Percentiles rank a stretch among this genome's conserved stretches.
phyloP scores from a whole-genome alignment of 2,329 filamentous ascomycete species.

The Penicillium verrucosum region DNA sequence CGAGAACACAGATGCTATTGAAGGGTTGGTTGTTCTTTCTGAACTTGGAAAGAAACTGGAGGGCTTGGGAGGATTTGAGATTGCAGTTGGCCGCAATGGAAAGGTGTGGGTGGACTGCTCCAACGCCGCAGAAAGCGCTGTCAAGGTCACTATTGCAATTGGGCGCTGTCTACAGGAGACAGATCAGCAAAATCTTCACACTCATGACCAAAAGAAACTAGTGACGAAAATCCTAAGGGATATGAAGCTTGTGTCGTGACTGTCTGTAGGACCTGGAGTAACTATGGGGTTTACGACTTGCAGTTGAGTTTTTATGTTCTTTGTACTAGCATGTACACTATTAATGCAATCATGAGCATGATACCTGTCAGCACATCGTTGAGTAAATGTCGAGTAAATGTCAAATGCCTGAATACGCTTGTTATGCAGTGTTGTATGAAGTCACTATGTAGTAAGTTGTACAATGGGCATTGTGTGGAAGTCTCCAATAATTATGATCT shows the following conservation, averaged over 20 bases:
- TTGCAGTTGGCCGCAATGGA: constrained; percentile 89
- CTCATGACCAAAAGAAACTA: constrained; percentile 47
- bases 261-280: constrained; percentile 5
- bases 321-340: constrained; percentile 17
- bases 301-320: constrained; percentile 5
- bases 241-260: constrained; percentile 36
- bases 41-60: constrained; percentile 73
- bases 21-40: constrained; percentile 70
- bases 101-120: constrained; percentile 82
- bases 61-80: constrained; percentile 68
- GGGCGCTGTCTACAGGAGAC: constrained; percentile 73
- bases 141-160: constrained; percentile 71
- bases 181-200: constrained; percentile 58
- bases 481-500: no score
- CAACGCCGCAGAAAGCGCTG: constrained; percentile 52
- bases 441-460: neutral
- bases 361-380: neutral
- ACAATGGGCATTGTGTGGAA: neutral
- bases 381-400: neutral
- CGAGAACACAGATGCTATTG: constrained; percentile 48
- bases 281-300: constrained; percentile 4
- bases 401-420: neutral
- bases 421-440: neutral
- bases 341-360: constrained; percentile 9
- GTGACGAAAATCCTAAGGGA: constrained; percentile 44